A percentile compares a stretch with the other conserved stretches of the same genome.
Conservation (phyloP, 2,329 filamentous ascomycete genomes). For the Penicillium sp. region DNA sequence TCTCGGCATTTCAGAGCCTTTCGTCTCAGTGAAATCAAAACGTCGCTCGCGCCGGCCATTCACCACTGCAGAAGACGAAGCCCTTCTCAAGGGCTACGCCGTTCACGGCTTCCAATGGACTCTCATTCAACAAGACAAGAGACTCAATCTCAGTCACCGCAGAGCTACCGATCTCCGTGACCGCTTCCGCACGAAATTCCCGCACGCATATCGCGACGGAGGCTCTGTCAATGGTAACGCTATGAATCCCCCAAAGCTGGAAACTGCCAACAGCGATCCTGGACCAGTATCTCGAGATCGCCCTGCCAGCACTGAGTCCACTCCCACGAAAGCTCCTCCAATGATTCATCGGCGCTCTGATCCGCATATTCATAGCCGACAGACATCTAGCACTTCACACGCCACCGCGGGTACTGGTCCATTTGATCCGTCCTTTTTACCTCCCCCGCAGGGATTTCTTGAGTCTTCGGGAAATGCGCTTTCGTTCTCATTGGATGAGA, state of each 20-base stretch:
- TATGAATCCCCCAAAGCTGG: conserved; percentile 14
- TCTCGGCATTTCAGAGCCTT: conserved; percentile 53
- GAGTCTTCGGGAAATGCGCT: conserved; percentile 27
- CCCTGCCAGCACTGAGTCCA: conserved; percentile 12
- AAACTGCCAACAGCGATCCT: neutral
- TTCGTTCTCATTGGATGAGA: conserved; percentile 37
- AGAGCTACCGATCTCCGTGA: conserved; percentile 62
- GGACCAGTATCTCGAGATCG: conserved; percentile 6
- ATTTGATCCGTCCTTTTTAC: conserved; percentile 34
- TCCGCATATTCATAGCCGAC: conserved; percentile 19
- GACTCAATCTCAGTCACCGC: conserved; percentile 53
- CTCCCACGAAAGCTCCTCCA: conserved; percentile 10
- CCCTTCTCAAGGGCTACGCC: conserved; percentile 59
- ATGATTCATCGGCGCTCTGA: conserved; percentile 4
- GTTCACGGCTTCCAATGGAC: conserved; percentile 63
- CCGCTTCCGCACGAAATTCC: conserved; percentile 61
- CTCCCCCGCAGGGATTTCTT: conserved; percentile 31
- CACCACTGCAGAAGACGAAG: conserved; percentile 58
- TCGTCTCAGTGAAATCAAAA: conserved; percentile 46
- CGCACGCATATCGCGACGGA: conserved; percentile 54
- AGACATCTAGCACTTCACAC: conserved; percentile 11
- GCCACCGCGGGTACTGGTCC: conserved; percentile 16
- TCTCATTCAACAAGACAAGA: conserved; percentile 56
- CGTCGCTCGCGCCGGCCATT: conserved; percentile 59
- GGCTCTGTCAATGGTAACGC: conserved; percentile 40